phyloP scores from a whole-genome alignment of 2,329 filamentous ascomycete species.

The Diplodia scrobiculata region DNA sequence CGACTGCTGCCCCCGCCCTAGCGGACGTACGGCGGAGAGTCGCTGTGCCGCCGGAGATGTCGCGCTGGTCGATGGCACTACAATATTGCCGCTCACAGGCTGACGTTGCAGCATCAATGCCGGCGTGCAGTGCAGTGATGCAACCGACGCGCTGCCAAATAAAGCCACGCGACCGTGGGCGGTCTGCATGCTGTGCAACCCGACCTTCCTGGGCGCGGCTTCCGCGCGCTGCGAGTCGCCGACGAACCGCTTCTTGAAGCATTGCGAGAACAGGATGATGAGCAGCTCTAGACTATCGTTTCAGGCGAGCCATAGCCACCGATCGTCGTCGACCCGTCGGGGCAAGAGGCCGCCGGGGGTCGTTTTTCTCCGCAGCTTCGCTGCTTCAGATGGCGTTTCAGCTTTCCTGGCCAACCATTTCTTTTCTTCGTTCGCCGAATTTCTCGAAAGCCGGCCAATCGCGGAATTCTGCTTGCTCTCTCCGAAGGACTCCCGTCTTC shows the following conservation, averaged over 20 bases:
- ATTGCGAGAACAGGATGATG: neutral
- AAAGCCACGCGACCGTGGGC: constrained; percentile 17
- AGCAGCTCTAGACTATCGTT: constrained; percentile 24
- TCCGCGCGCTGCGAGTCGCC: constrained; percentile 12
- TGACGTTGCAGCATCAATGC: constrained; percentile 18
- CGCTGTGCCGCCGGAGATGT: neutral
- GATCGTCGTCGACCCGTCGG: neutral
- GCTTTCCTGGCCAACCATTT: constrained; percentile 14
- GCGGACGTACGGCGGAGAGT: neutral
- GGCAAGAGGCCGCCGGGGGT: neutral
- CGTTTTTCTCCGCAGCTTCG: constrained; percentile 4
- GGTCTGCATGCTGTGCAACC: constrained; percentile 14
- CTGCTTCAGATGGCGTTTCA: constrained; percentile 19
- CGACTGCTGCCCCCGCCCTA: neutral
- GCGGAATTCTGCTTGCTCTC: neutral
- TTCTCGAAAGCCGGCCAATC: constrained; percentile 19
- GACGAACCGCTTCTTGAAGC: constrained; percentile 12
- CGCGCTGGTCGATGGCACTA: neutral
- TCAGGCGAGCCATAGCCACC: constrained; percentile 23
- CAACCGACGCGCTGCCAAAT: constrained; percentile 3
- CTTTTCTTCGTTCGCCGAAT: constrained; percentile 5
- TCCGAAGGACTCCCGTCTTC: neutral
- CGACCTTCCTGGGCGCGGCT: constrained; percentile 10
- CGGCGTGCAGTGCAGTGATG: constrained; percentile 8
- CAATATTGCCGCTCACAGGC: neutral